Percentiles rank a stretch among this genome's conserved stretches.
phyloP scores from a whole-genome alignment of 1,284 basidiomycete species.

The Microbotryomycetes sp. region DNA sequence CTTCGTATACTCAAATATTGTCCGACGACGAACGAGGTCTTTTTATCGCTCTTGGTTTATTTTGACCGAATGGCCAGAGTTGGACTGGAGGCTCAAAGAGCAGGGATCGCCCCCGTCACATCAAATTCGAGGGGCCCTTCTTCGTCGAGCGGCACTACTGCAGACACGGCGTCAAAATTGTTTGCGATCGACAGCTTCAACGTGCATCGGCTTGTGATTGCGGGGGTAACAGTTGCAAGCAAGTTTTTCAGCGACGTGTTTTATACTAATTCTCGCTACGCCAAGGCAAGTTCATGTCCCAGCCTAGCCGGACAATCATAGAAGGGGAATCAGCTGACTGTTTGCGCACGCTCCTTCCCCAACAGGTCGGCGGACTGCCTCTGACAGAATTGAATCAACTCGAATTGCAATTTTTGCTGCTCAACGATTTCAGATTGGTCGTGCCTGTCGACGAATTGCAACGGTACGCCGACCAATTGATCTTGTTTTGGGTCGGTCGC shows the following conservation, averaged over 20 bases:
- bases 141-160: not conserved
- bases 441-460: slow-evolving; percentile 89
- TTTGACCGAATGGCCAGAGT: slow-evolving; percentile 70
- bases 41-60: slow-evolving; percentile 86
- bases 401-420: slow-evolving; percentile 89
- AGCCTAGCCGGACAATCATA: too few species aligned
- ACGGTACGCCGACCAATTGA: slow-evolving; percentile 81
- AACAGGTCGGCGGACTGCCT: slow-evolving; percentile 84
- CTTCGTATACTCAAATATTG: slow-evolving; percentile 96
- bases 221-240: slow-evolving; percentile 93
- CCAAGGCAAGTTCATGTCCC: slow-evolving; percentile 83
- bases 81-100: slow-evolving; percentile 25
- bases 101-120: slow-evolving; percentile 12
- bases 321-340: too few species aligned
- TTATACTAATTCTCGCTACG: slow-evolving; percentile 98
- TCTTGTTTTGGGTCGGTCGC: slow-evolving; percentile 45
- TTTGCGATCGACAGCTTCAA: slow-evolving; percentile 98
- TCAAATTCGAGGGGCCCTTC: not conserved
- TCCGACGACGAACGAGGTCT: slow-evolving; percentile 96
- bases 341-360: not conserved
- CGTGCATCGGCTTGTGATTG: slow-evolving; percentile 91
- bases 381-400: slow-evolving; percentile 91
- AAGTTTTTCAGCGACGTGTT: slow-evolving; percentile 99
- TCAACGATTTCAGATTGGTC: slow-evolving; percentile 89
- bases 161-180: slow-evolving; percentile 16